Evolutionary conservation across 2,329 filamentous ascomycete genomes (phyloP).

Genomic region (Exophiala spinifera): DNA sequence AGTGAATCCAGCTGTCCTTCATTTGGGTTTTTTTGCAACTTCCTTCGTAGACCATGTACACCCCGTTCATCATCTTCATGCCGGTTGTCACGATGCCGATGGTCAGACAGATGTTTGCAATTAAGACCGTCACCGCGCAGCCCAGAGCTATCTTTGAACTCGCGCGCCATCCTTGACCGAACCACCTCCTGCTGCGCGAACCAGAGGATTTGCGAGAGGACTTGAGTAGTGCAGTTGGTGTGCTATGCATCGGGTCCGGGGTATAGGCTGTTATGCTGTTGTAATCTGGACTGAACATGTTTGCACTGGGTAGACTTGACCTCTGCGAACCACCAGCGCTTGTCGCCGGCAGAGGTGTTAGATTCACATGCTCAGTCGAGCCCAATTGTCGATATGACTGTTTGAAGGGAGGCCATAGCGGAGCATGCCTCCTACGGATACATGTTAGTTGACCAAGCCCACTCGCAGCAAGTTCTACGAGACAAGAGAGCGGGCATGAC

Average conservation of each 20-base stretch:
- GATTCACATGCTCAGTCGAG: conserved; percentile 23
- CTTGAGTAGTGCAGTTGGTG: conserved; percentile 14
- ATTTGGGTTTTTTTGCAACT: conserved; percentile 18
- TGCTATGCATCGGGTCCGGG: conserved; percentile 16
- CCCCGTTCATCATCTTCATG: conserved; percentile 16
- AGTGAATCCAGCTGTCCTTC: conserved; percentile 37
- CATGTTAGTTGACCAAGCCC: conserved; percentile 6
- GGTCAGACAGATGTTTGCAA: conserved; percentile 24
- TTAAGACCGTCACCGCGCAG: conserved; percentile 20
- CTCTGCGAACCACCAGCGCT: conserved; percentile 11
- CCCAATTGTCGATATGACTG: conserved; percentile 24
- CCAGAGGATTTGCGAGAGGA: conserved; percentile 9
- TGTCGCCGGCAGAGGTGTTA: conserved; percentile 20
- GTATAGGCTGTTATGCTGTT: conserved; percentile 23
- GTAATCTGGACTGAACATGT: conserved; percentile 23
- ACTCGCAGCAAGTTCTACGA: not conserved
- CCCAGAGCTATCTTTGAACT: conserved; percentile 23
- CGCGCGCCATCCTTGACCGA: conserved; percentile 24
- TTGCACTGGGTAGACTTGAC: conserved; percentile 16
- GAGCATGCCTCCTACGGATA: conserved; percentile 18
- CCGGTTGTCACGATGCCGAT: conserved; percentile 17
- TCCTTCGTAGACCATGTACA: conserved; percentile 24
- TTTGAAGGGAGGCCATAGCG: conserved; percentile 25
- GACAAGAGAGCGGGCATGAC: not conserved
- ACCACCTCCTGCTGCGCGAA: conserved; percentile 10